Evolutionary conservation across 2,329 filamentous ascomycete genomes (phyloP), one percentile per base, ranked within the genome.

Genomic region (Paecilomyces dactylethromorphus): DNA sequence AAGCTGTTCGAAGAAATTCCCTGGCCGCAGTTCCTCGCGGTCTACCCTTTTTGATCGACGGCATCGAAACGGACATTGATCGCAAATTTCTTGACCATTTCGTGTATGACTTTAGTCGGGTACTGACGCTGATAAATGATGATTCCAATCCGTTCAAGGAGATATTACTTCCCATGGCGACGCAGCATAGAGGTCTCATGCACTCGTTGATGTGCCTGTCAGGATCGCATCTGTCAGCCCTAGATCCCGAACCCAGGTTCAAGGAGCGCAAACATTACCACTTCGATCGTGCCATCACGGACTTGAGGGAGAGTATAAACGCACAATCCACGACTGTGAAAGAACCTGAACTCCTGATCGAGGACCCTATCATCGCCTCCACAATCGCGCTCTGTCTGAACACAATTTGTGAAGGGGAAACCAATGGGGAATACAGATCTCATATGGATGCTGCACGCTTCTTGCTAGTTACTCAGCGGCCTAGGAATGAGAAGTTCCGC

Each of bases 131-230:
- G 18, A 90, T 93, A 68, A 87, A 88, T 55, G 90, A 92, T 69
- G 83, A 87, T 61, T 86, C 87, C 60, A 96, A 95, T 65, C 90
- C 91, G 1, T 96, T 96, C 77, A 90, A 90, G 69, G 88, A 91
- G 63, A 87, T 94, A 64, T 79, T 96, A 35, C 80, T 96, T 2
- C 90, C 90, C 1, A 89, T 95, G 78, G 91, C 92, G 2, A 86
- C 90, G 50, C 82, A 87, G 60, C 88, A 96, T 69, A 82, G 86
- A 62, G 91, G 91, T 12, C 79, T 96, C 56, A 96, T 96, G 91
- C 92, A 96, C 71, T 94, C 91, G 11, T 85, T 96, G 55, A 82
- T 96, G 56, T 91, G 90, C 52, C 81, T 96, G 8, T 90, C 91
- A 39, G 90, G 90, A 65, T 91, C 87, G 60, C 91, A 96, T 66